Base-by-base conservation (phyloP, 257 asterid genomes). In the Henckelia pumila region DNA sequence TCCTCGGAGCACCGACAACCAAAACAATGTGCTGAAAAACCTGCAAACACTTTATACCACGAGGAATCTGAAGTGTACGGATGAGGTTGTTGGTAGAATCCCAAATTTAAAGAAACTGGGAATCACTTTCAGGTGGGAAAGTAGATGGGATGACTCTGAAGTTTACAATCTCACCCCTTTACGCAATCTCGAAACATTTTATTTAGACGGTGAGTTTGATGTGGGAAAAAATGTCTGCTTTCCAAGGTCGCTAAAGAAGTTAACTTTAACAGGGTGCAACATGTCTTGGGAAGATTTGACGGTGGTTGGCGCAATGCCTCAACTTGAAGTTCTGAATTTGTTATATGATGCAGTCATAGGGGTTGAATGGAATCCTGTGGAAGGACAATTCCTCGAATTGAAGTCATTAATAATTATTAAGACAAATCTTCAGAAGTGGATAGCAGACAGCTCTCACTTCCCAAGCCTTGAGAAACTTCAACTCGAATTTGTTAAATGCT, bases 251-350 rank as follows among this genome's bases (percentile, higher is more conserved):
- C 21, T 75, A 14, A 75, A 53, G 57, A 70, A 65, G 49, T 20
- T 75, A n/a, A 33, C 56, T 58, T 28, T 75, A 63, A 19, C 8
- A 1, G 5, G 9, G 11, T 69, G 75, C 21, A 7, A 0, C 23
- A 14, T 75, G 19, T 62, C 75, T 37, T 28, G 6, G 25, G n/a
- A n/a, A n/a, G n/a, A n/a, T n/a, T n/a, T n/a, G n/a, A n/a, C n/a
- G n/a, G n/a, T n/a, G n/a, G n/a, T 75, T 26, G 61, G 71, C 47
- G 52, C 32, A 8, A 24, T 75, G 28, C 71, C 71, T 5, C 58
- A 69, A 22, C 75, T 74, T 63, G 60, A 69, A 75, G 79, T 63
- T 40, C 75, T 75, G 14, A 69, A 69, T 60, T 25, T 69, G 49
- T 37, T 20, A 3, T 4, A 23, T 0, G 22, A 68, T 56, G 0